Evolutionary conservation across 1,284 basidiomycete species (phyloP).

Genomic region (Stygiomarasmius scandens): DNA sequence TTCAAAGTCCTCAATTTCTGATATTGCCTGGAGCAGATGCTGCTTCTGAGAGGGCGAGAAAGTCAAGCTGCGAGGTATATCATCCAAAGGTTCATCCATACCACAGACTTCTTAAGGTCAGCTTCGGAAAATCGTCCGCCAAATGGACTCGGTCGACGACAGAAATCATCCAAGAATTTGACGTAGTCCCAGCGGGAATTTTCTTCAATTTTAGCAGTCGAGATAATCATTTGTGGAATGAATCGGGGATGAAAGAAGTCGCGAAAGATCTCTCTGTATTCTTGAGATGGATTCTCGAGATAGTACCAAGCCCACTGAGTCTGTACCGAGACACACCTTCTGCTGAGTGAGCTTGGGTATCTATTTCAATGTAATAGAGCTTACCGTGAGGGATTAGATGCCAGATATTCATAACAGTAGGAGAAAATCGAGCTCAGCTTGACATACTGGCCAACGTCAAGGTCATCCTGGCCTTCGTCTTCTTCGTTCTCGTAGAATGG

Average conservation of each 20-base stretch:
- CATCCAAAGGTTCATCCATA: too few species aligned
- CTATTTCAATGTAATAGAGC: too few species aligned
- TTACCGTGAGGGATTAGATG: conserved; percentile 37
- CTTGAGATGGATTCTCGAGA: conserved; percentile 45
- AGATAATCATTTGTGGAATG: conserved; percentile 52
- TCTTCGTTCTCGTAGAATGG: conserved; percentile 40
- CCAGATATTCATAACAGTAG: conserved; percentile 39
- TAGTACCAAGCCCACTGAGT: conserved; percentile 65
- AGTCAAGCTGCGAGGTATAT: too few species aligned
- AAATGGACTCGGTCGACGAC: conserved; percentile 35
- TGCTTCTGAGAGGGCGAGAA: too few species aligned
- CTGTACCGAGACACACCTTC: conserved; percentile 62
- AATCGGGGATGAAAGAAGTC: conserved; percentile 53
- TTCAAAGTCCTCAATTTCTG: too few species aligned
- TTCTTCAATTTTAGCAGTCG: conserved; percentile 32
- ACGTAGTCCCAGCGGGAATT: conserved; percentile 28
- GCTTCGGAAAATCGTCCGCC: too few species aligned
- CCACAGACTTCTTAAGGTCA: too few species aligned
- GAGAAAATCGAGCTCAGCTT: conserved; percentile 34
- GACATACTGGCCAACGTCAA: conserved; percentile 29
- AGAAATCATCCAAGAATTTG: conserved; percentile 36
- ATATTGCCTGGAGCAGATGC: too few species aligned
- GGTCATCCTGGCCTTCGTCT: conserved; percentile 42
- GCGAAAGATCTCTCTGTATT: conserved; percentile 47
- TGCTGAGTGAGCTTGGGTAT: too few species aligned